Evolutionary conservation across 768 basidiomycete species (phyloP).

Genomic region (Suillus plorans): DNA sequence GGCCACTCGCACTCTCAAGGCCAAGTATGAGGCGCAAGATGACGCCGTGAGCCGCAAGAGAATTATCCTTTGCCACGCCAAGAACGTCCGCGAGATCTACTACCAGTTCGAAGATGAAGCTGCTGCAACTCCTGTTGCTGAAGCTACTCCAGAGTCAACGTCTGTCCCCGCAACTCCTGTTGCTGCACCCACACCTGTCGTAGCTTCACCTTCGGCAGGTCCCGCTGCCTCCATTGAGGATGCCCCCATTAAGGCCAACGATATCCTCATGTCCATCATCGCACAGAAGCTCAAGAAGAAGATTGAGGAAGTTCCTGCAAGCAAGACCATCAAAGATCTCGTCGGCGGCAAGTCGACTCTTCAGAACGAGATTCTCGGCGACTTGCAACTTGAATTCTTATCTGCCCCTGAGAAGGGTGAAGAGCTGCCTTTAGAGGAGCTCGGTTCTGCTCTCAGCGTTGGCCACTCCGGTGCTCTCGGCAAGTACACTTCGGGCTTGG

Average conservation of each 20-base stretch:
- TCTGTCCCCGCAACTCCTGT: conserved; percentile 40
- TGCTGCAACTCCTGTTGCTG: conserved; percentile 39
- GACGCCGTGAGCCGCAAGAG: conserved; percentile 80
- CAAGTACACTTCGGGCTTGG: conserved; percentile 88
- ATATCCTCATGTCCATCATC: conserved; percentile 84
- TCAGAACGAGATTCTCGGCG: conserved; percentile 98
- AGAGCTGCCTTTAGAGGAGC: conserved; percentile 93
- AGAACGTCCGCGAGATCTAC: conserved; percentile 96
- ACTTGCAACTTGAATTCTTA: conserved; percentile 91
- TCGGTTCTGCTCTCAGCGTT: conserved; percentile 78
- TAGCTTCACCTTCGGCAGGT: conserved; percentile 51
- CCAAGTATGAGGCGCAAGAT: conserved; percentile 90
- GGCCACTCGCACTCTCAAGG: conserved; percentile 87
- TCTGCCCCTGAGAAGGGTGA: conserved; percentile 98
- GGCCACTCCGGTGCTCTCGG: conserved; percentile 88
- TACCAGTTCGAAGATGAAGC: conserved; percentile 94
- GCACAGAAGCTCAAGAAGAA: conserved; percentile 99
- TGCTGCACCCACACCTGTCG: conserved; percentile 41
- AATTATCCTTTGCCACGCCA: conserved; percentile 87
- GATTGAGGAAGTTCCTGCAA: conserved; percentile 81
- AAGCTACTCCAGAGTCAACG: conserved; percentile 30
- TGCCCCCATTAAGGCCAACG: conserved; percentile 86
- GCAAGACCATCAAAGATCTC: conserved; percentile 97
- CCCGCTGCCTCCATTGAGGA: conserved; percentile 82
- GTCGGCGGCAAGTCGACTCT: conserved; percentile 98